These are phyloP conservation scores for Didymella glomerata DNA, from an alignment of 2,329 filamentous ascomycete genomes.

Conservation along the genomic window DNA sequence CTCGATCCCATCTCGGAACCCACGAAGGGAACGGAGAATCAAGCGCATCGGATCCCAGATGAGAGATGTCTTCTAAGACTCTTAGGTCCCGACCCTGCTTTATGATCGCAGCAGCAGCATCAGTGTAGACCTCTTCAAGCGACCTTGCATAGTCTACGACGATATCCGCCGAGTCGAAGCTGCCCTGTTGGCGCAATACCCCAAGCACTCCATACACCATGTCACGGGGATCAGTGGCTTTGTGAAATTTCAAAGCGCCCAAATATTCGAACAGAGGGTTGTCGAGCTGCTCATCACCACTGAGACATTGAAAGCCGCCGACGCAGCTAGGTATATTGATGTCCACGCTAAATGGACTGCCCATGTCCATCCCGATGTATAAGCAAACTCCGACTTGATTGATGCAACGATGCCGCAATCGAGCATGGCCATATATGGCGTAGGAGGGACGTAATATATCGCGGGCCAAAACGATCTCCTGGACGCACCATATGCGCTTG, in stretches of 20 bases:
- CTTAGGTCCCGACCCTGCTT: background rate
- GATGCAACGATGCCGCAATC: no score
- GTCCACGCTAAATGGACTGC: no score
- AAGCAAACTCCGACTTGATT: no score
- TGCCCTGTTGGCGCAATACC: background rate
- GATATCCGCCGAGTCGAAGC: background rate
- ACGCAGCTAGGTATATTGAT: no score
- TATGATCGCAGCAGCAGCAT: background rate
- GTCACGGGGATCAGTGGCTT: background rate
- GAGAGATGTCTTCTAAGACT: background rate
- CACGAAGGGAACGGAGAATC: background rate
- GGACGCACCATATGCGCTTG: background rate
- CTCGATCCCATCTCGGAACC: background rate
- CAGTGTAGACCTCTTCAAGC: background rate
- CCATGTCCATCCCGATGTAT: no score
- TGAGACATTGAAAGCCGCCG: no score
- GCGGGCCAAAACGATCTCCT: conserved; percentile 1
- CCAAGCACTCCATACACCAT: conserved; percentile 1
- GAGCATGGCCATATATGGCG: background rate
- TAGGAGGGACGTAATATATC: background rate
- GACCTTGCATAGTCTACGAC: conserved; percentile 2
- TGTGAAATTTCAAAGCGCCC: no score
- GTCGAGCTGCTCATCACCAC: background rate
- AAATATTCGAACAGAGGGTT: background rate
- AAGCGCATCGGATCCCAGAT: no score